Base-by-base conservation (phyloP, 2,329 filamentous ascomycete species). In the Cladosporium phlei region DNA sequence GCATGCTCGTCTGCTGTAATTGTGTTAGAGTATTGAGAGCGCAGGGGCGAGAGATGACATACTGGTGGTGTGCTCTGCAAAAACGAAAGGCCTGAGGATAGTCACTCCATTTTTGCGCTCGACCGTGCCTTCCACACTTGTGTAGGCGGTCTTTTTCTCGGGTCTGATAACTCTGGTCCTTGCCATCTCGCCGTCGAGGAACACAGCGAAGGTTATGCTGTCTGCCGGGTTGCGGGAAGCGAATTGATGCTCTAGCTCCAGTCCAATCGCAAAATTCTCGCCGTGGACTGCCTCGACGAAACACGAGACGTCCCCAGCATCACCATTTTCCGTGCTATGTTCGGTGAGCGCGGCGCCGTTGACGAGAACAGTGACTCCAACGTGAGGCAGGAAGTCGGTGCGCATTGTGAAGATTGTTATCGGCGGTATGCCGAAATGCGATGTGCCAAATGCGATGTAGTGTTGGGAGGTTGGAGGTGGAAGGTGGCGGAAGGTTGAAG, bases 211-310 rank as follows among this genome's bases (percentile, higher is more conserved):
- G 0, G 12, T 2, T 5, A 59, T 24, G 8, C 28, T 16, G 17
- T 59, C 54, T 5, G 4, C n/a, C 2, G 4, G 16, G 5, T 11
- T 3, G 3, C 16, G 35, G 24, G 39, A 47, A 4, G 37, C 45
- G 20, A 38, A 52, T 4, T 17, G 5, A 3, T 24, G 2, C 8
- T 20, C 19, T n/a, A 42, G 14, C 1, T 5, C 11, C 12, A 52
- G 7, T 2, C 14, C 21, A 4, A 55, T 34, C 2, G 9, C 25
- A 27, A 60, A 60, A 2, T 49, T 37, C 3, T 42, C 20, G 20
- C 52, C 54, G 19, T 49, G 20, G 5, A 29, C 20, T 10, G 48
- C 48, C n/a, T 59, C 55, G 2, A 60, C 42, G 32, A 52, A 59
- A 6, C 39, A 47, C 0, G 47, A 47, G 6, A 39, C 44, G 2